Evolutionary conservation across 371 early-diverging fungal genomes (phyloP), one percentile per base, ranked within the genome.

Genomic region (Syncephalastrum monosporum): DNA sequence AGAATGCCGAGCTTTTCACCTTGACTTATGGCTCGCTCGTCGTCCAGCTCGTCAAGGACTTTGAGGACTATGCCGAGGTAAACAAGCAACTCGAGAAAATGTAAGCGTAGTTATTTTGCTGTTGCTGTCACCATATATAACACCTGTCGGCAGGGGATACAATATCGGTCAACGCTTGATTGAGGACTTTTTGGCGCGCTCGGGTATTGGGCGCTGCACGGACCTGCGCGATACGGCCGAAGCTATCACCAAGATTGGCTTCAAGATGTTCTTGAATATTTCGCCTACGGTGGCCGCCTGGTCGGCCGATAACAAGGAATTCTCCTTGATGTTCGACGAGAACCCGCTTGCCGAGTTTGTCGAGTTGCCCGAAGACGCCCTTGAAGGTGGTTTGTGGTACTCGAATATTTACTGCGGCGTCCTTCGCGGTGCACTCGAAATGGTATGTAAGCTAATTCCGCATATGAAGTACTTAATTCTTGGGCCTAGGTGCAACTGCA

Each of bases 1-100:
- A 88, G 85, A 96, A 90, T 66, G 93, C 92, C 4, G 99, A 98
- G 72, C 88, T 98, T n/a, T 98, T 98, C 63, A 91, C 92, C 4
- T 77, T 98, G 55, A 98, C 99, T 49, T 98, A 98, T 72, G 99
- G 99, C 15, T 92, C 99, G 4, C 81, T 98, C 19, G 99, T 98
- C 1, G 91, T 91, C 25, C 98, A 97, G 60, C 83, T 98, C 5
- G 83, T 95, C 48, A 92, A 94, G 65, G 99, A 98, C 77, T 92
- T 90, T 66, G 95, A 96, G 59, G 93, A 96, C 74, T 95, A 92
- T 55, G 61, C 65, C 44, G 89, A 92, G 60, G 97, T 98, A 41
- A 98, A 98, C 76, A 88, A 89, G 67, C 95, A 97, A 68, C 86
- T 98, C 47, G 98, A 97, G 41, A 94, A 95, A 72, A 96, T 98